Conservation (phyloP, 2,329 filamentous ascomycete genomes). For the Aspergillus felis region DNA sequence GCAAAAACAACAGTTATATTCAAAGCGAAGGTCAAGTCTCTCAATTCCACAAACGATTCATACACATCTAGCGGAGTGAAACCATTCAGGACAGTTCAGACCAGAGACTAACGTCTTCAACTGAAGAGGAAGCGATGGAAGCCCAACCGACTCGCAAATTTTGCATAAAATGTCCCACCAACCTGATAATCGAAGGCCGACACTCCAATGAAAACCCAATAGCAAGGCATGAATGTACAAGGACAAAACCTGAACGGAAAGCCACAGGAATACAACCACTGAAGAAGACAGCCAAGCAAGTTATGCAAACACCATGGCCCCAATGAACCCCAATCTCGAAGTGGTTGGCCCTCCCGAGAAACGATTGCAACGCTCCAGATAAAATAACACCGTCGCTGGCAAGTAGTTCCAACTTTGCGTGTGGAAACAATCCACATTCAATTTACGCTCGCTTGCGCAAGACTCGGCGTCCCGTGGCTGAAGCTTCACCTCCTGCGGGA, state of each 20-base stretch:
- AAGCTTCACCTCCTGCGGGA: slow-evolving; percentile 26
- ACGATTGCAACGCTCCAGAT: neutral
- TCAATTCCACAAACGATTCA: neutral
- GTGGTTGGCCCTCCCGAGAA: neutral
- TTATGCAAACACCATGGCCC: neutral
- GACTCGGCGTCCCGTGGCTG: slow-evolving; percentile 33
- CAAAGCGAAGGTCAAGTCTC: neutral
- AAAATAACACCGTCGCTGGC: neutral
- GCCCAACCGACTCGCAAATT: neutral
- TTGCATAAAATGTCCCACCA: neutral
- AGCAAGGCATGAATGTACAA: neutral
- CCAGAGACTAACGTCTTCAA: neutral
- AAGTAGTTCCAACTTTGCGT: neutral
- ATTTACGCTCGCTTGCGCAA: slow-evolving; percentile 39
- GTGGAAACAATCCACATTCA: neutral
- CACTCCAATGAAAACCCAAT: neutral
- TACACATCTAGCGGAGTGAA: neutral
- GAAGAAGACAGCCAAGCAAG: neutral
- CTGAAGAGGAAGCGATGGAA: neutral
- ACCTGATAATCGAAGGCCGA: neutral
- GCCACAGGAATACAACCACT: neutral
- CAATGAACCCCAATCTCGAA: neutral
- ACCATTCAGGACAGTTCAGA: neutral
- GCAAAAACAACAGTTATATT: neutral
- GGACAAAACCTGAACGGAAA: neutral